These are phyloP conservation scores for Trichoderma sp. DNA, from an alignment of 2,329 filamentous ascomycete genomes.

Conservation along the genomic window DNA sequence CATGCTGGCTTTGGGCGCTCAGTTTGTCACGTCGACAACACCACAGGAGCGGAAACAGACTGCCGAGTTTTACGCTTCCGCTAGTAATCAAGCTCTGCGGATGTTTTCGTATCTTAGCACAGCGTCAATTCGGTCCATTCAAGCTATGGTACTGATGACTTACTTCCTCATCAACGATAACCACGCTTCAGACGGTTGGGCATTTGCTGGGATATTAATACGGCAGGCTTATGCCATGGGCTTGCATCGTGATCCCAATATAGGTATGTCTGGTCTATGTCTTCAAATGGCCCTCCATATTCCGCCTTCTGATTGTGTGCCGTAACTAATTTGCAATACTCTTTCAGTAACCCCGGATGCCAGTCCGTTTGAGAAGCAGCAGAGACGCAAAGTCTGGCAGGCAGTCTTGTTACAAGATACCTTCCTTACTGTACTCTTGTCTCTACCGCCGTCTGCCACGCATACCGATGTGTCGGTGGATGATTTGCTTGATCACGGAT, in stretches of 20 bases:
- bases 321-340: not conserved
- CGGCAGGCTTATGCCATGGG: slow-evolving; percentile 82
- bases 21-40: slow-evolving; percentile 66
- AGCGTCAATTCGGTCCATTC: slow-evolving; percentile 70
- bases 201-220: slow-evolving; percentile 75
- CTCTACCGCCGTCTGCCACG: slow-evolving; percentile 74
- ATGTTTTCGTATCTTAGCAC: slow-evolving; percentile 76
- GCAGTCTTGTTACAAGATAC: slow-evolving; percentile 80
- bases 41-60: slow-evolving; percentile 69
- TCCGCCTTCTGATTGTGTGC: not conserved
- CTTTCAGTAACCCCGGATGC: slow-evolving; percentile 62
- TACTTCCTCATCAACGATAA: slow-evolving; percentile 88
- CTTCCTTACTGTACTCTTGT: slow-evolving; percentile 75
- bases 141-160: slow-evolving; percentile 77
- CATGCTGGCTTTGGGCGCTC: slow-evolving; percentile 76
- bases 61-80: slow-evolving; percentile 79
- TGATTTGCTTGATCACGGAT: slow-evolving; percentile 66
- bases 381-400: slow-evolving; percentile 79
- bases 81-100: slow-evolving; percentile 74
- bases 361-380: slow-evolving; percentile 72
- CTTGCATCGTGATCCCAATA: slow-evolving; percentile 75
- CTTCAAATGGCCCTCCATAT: not conserved
- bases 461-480: slow-evolving; percentile 79
- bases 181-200: slow-evolving; percentile 80
- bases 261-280: slow-evolving; percentile 47